phyloP scores from a whole-genome alignment of 2,329 filamentous ascomycete species.

The Fusarium citri region DNA sequence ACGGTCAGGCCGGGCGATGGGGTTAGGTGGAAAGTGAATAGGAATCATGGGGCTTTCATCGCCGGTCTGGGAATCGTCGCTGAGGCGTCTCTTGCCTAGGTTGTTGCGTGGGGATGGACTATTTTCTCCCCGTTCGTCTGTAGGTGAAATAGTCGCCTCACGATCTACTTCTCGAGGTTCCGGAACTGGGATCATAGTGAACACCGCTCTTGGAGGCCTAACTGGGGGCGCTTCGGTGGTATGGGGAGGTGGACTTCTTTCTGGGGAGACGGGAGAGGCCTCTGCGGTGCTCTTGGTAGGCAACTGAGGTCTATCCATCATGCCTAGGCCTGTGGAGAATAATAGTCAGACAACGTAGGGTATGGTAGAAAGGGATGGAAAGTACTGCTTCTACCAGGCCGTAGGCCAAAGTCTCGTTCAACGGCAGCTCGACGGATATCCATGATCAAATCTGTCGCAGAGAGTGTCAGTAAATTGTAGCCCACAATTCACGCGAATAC shows the following conservation, averaged over 20 bases:
- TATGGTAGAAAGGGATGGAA: neutral
- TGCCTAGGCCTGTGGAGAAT: neutral
- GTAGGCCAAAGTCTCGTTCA: constrained; percentile 24
- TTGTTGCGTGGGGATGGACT: neutral
- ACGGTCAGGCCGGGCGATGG: constrained; percentile 13
- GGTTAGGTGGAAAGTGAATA: constrained; percentile 26
- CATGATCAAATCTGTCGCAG: constrained; percentile 1
- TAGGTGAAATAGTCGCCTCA: constrained; percentile 2
- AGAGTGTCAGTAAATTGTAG: neutral
- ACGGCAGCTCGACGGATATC: constrained; percentile 11
- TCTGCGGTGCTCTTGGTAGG: constrained; percentile 3
- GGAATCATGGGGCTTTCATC: constrained; percentile 10
- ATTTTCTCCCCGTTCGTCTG: neutral
- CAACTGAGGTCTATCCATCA: neutral
- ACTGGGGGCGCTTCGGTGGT: neutral
- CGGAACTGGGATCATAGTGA: neutral
- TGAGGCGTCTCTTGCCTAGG: constrained; percentile 5
- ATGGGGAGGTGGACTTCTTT: neutral
- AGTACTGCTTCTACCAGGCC: constrained; percentile 9
- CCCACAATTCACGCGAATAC: neutral
- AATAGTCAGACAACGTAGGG: neutral
- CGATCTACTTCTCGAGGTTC: constrained; percentile 1
- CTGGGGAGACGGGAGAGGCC: neutral
- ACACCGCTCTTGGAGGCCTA: neutral
- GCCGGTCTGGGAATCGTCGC: constrained; percentile 13